Evolutionary conservation across 2,329 filamentous ascomycete species (phyloP).

Genomic region (Emydomyces testavorans): DNA sequence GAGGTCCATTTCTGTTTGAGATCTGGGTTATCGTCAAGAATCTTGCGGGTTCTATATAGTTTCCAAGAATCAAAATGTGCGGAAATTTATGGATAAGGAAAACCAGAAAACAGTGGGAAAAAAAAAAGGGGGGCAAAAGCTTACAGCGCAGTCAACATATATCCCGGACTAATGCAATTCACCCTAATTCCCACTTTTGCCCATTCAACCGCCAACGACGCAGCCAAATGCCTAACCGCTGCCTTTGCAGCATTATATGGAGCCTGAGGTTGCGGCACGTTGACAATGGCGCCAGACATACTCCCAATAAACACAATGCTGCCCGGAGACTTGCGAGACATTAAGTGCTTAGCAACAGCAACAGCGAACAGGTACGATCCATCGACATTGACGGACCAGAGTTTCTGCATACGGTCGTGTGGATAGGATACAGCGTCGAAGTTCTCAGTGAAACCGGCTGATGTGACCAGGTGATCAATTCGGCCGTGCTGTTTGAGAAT

Average conservation of each 20-base stretch:
- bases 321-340: slow-evolving; percentile 64
- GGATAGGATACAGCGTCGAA: slow-evolving; percentile 86
- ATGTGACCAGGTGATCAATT: slow-evolving; percentile 86
- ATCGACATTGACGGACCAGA: slow-evolving; percentile 89
- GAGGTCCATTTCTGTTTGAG: slow-evolving; percentile 84
- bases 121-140: slow-evolving; percentile 28
- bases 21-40: slow-evolving; percentile 83
- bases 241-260: slow-evolving; percentile 93
- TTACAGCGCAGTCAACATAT: slow-evolving; percentile 91
- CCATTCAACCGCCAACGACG: slow-evolving; percentile 89
- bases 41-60: slow-evolving; percentile 66
- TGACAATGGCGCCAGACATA: slow-evolving; percentile 90
- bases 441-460: slow-evolving; percentile 95
- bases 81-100: background rate
- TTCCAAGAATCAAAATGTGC: background rate
- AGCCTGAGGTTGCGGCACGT: slow-evolving; percentile 84
- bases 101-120: slow-evolving; percentile 1
- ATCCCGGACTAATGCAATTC: slow-evolving; percentile 89
- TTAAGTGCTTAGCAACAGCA: slow-evolving; percentile 74
- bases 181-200: slow-evolving; percentile 76
- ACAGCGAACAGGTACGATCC: slow-evolving; percentile 85
- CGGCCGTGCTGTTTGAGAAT: slow-evolving; percentile 61
- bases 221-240: slow-evolving; percentile 75
- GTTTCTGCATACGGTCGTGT: slow-evolving; percentile 78
- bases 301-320: slow-evolving; percentile 91